phyloP scores from a whole-genome alignment of 345 rosid genomes.

The Limnanthes douglasii region DNA sequence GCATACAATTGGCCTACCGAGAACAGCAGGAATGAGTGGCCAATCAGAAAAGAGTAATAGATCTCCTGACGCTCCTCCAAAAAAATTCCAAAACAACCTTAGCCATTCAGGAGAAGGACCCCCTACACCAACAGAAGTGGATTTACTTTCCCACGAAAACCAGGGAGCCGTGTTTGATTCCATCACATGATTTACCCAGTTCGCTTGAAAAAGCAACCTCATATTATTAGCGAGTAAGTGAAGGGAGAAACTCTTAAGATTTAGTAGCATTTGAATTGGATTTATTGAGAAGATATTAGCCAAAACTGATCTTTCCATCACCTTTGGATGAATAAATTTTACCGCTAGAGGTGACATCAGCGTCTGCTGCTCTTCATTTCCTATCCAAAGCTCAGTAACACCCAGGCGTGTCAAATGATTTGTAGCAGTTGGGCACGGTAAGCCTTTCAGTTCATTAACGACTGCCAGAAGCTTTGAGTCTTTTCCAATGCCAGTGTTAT shows the following conservation, averaged over 20 bases:
- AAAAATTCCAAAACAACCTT: conserved; percentile 71
- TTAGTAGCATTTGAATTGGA: conserved; percentile 37
- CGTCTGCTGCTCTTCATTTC: conserved; percentile 66
- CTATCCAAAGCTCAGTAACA: conserved; percentile 66
- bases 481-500: conserved; percentile 14
- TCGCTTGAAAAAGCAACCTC: conserved; percentile 55
- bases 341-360: conserved; percentile 64
- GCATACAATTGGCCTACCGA: conserved; percentile 77
- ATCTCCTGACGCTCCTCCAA: conserved; percentile 45
- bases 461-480: conserved; percentile 34
- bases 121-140: conserved; percentile 42
- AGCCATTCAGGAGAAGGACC: conserved; percentile 93
- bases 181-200: conserved; percentile 68
- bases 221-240: conserved; percentile 56
- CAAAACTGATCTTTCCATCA: conserved; percentile 54
- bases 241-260: conserved; percentile 55
- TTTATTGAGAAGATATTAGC: conserved; percentile 39
- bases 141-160: conserved; percentile 75
- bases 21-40: conserved; percentile 94
- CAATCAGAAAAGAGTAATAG: conserved; percentile 68
- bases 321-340: conserved; percentile 66
- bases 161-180: conserved; percentile 55
- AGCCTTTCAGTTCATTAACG: conserved; percentile 51
- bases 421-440: conserved; percentile 84
- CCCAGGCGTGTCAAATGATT: conserved; percentile 58